Evolutionary conservation across 2,329 filamentous ascomycete species (phyloP).

Genomic region (Cladophialophora carrionii): DNA sequence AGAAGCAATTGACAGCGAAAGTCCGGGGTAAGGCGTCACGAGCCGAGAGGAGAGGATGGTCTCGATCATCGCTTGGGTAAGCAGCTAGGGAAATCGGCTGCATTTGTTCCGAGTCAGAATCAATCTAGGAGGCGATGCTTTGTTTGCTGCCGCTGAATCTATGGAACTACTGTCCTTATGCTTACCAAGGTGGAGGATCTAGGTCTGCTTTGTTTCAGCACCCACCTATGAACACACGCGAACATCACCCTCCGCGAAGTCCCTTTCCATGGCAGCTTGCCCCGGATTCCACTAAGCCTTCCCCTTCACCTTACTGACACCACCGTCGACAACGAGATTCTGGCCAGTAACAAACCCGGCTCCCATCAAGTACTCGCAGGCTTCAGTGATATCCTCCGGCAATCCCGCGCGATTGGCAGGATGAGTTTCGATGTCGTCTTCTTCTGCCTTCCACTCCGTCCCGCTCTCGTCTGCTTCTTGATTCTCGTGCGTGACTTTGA

Average conservation of each 20-base stretch:
- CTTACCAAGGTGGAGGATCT: not conserved
- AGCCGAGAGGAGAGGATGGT: not conserved
- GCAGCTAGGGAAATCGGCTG: not conserved
- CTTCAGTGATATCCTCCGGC: conserved; percentile 53
- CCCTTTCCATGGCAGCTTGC: not conserved
- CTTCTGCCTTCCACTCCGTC: conserved; percentile 45
- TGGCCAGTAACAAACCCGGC: conserved; percentile 39
- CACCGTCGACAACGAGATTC: conserved; percentile 39
- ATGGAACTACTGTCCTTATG: not conserved
- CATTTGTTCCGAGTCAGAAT: not conserved
- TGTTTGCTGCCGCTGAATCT: not conserved
- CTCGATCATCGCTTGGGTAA: conserved; percentile 19
- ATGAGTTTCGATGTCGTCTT: conserved; percentile 50
- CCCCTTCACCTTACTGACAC: conserved; percentile 37
- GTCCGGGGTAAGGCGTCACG: conserved; percentile 8
- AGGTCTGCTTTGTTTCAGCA: not conserved
- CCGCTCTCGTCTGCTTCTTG: conserved; percentile 51
- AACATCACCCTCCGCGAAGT: not conserved
- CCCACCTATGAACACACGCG: not conserved
- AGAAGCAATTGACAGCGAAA: conserved; percentile 5
- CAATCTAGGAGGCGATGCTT: not conserved
- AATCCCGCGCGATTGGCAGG: conserved; percentile 51
- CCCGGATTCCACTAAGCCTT: conserved; percentile 13
- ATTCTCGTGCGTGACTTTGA: conserved; percentile 54
- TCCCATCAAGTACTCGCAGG: conserved; percentile 44